A percentile compares a stretch with the other conserved stretches of the same genome.
phyloP scores from a whole-genome alignment of 176 grass and related monocot species.

The Tuctoria greenei region DNA sequence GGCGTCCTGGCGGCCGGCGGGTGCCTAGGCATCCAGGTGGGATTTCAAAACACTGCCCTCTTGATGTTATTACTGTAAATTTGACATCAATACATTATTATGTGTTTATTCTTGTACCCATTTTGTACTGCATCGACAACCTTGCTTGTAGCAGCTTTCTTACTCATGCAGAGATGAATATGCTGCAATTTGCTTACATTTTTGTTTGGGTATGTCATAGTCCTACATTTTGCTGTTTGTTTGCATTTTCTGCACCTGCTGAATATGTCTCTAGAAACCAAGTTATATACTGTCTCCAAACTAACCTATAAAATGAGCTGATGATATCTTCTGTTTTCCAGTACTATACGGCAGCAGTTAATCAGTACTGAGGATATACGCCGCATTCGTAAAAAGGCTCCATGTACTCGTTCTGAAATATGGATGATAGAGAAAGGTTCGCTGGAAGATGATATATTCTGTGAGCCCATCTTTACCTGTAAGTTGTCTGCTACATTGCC shows the following conservation, averaged over 20 bases:
- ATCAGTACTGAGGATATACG: slow-evolving; percentile 94
- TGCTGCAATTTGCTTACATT: slow-evolving; percentile 1
- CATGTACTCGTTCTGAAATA: slow-evolving; percentile 95
- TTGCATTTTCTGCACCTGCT: slow-evolving; percentile 14
- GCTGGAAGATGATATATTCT: slow-evolving; percentile 88
- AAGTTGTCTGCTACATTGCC: slow-evolving; percentile 37
- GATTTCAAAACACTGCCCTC: too few relatives aligned
- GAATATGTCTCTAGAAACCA: neutral
- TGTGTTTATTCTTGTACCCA: neutral
- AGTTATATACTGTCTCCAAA: slow-evolving; percentile 3
- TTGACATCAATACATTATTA: neutral
- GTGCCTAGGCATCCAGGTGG: too few relatives aligned
- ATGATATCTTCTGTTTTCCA: slow-evolving; percentile 36
- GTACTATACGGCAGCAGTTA: slow-evolving; percentile 92
- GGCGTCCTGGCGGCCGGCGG: too few relatives aligned
- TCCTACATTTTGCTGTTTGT: slow-evolving; percentile 10
- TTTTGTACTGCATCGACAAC: neutral
- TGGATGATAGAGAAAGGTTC: slow-evolving; percentile 96
- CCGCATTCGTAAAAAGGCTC: slow-evolving; percentile 94
- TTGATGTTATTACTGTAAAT: neutral
- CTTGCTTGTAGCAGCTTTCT: slow-evolving; percentile 22
- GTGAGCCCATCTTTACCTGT: slow-evolving; percentile 61
- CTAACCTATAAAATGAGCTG: neutral
- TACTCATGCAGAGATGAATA: slow-evolving; percentile 3
- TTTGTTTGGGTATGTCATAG: slow-evolving; percentile 22